Evolutionary conservation across 352 stramenopile species (phyloP), one percentile per base, ranked within the genome.

Genomic region (Blastocystis sp.): DNA sequence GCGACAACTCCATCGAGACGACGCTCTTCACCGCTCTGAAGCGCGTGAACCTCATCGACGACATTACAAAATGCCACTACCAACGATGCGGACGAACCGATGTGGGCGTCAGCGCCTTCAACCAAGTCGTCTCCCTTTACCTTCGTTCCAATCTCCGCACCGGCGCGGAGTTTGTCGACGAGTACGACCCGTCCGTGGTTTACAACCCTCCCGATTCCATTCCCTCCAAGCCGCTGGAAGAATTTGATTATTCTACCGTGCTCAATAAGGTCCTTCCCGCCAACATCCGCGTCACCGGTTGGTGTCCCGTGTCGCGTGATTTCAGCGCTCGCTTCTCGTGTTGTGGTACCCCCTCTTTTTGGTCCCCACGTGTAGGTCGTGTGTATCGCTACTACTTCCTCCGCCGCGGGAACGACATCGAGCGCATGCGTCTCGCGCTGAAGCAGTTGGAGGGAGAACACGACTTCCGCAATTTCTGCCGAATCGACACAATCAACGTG

Each of bases 321-420:
- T 88, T 88, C 68, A 79, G 68, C 17, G 78, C 78, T 57, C 78
- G 78, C 40, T 88, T 78, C 48, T 79, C 64, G 2, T 88, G 78
- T 34, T 84, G 74, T 24, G 74, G 78, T 76, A 24, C 2, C 1
- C 1, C 10, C 45, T 42, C 1, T 45, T 24, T 6, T 10, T 7
- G 2, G 11, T 21, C 3, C 60, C 66, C 17, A 79, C 45, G 14
- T 43, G 4, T 45, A 79, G 64, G 64, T 63, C 78, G 78, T 76
- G 78, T 88, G n/a, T 88, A 88, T 60, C 78, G 78, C 28, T 88
- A 88, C 60, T 88, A 79, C 57, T 88, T 88, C 54, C 57, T 88
- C 6, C 64, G 68, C 34, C 78, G 78, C 2, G 21, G 76, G 21
- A 68, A 79, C 43, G 78, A 88, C 57, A 38, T 60, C 4, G 78